Evolutionary conservation across 192 early-diverging fungal species (phyloP).

Genomic region (Entomortierella parvispora): DNA sequence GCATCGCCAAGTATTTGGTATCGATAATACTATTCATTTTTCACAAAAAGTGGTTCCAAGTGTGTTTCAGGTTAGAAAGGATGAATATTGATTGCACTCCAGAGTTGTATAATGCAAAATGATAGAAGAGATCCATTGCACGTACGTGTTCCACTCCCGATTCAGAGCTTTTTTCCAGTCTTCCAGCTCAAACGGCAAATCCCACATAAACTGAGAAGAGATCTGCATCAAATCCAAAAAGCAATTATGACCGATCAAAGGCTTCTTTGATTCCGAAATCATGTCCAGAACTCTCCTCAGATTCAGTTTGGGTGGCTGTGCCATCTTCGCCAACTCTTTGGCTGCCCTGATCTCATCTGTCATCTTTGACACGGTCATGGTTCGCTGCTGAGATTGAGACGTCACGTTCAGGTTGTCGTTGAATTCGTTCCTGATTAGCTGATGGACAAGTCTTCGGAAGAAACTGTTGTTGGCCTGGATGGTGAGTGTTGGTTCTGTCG

Average conservation of each 20-base stretch:
- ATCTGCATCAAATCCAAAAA: slow-evolving; percentile 88
- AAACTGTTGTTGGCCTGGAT: slow-evolving; percentile 66
- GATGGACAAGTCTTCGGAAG: slow-evolving; percentile 80
- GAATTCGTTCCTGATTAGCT: slow-evolving; percentile 66
- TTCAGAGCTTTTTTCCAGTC: slow-evolving; percentile 75
- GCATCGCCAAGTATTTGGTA: slow-evolving; percentile 78
- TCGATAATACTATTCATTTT: slow-evolving; percentile 70
- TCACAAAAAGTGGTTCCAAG: background rate
- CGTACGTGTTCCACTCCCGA: slow-evolving; percentile 70
- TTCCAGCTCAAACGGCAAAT: slow-evolving; percentile 70
- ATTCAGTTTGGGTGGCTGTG: slow-evolving; percentile 50
- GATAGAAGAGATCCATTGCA: background rate
- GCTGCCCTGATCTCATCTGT: slow-evolving; percentile 54
- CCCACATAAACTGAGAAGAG: slow-evolving; percentile 76
- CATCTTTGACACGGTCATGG: slow-evolving; percentile 46
- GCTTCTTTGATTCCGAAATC: slow-evolving; percentile 74
- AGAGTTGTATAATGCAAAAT: background rate
- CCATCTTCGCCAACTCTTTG: slow-evolving; percentile 49
- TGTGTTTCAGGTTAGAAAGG: no score
- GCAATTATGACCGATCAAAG: slow-evolving; percentile 91
- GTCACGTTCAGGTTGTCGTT: slow-evolving; percentile 21
- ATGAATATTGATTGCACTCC: background rate
- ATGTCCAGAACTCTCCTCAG: slow-evolving; percentile 86
- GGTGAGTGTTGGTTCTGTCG: slow-evolving; percentile 25
- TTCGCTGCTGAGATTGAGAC: slow-evolving; percentile 42